Evolutionary conservation across 345 rosid genomes (phyloP).

Genomic region (Eucalyptus cloeziana): DNA sequence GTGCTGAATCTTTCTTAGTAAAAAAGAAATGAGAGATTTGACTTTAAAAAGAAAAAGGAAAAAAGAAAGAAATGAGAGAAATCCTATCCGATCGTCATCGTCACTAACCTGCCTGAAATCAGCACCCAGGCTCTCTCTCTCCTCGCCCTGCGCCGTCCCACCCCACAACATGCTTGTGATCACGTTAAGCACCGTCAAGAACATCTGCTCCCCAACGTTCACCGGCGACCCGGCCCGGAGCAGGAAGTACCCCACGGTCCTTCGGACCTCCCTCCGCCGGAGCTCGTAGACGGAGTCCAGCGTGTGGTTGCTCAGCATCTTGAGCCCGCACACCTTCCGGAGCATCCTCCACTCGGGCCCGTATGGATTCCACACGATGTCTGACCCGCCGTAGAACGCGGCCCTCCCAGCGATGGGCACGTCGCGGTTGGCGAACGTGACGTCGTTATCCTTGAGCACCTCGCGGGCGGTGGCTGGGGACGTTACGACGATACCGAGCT

Average conservation of each 20-base stretch:
- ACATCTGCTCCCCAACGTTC: slow-evolving; percentile 18
- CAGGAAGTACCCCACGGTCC: slow-evolving; percentile 1
- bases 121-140: slow-evolving; percentile 3
- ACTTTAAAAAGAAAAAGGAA: not conserved
- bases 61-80: not conserved
- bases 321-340: slow-evolving; percentile 16
- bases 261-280: slow-evolving; percentile 13
- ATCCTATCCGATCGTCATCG: not conserved
- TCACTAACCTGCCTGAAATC: slow-evolving; percentile 16
- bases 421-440: slow-evolving; percentile 31
- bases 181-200: slow-evolving; percentile 21
- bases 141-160: slow-evolving; percentile 17
- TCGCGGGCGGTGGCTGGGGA: slow-evolving; percentile 24
- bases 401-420: slow-evolving; percentile 2
- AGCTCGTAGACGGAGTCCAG: slow-evolving; percentile 19
- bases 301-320: slow-evolving; percentile 10
- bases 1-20: not conserved
- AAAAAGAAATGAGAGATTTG: not conserved
- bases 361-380: slow-evolving; percentile 16
- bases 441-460: slow-evolving; percentile 29
- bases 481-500: slow-evolving; percentile 15
- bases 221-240: slow-evolving; percentile 11
- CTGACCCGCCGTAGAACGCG: slow-evolving; percentile 13
- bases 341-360: slow-evolving; percentile 33
- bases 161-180: slow-evolving; percentile 44